A percentile compares a stretch with the other conserved stretches of the same genome.
Evolutionary conservation across 805 yeast genomes (phyloP).

Genomic region (Blastobotrys terrestris): DNA sequence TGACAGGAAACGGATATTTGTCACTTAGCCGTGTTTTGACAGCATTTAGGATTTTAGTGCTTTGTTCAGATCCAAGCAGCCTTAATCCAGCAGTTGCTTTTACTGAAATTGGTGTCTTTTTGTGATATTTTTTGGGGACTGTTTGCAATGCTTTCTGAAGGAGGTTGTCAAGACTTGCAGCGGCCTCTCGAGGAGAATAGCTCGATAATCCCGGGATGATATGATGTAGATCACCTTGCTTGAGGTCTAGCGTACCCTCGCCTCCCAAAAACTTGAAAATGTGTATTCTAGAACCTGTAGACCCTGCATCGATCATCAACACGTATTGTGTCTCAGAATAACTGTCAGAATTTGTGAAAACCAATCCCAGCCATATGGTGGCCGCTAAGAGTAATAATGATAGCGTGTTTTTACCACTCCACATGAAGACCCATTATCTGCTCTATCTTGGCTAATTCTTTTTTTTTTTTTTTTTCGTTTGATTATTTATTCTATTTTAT

Average conservation of each 20-base stretch:
- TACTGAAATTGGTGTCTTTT: conserved; percentile 89
- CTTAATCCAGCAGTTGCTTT: conserved; percentile 98
- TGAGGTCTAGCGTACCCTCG: conserved; percentile 67
- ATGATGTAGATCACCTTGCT: conserved; percentile 78
- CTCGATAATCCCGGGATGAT: conserved; percentile 85
- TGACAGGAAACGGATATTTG: conserved; percentile 89
- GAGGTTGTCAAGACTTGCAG: conserved; percentile 75
- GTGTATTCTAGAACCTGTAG: conserved; percentile 92
- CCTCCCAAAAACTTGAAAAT: conserved; percentile 71
- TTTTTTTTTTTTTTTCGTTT: not conserved
- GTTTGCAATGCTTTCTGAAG: conserved; percentile 64
- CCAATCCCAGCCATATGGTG: not conserved
- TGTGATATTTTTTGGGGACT: conserved; percentile 63
- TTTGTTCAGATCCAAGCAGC: conserved; percentile 68
- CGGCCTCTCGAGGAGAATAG: conserved; percentile 75
- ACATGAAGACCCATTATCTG: not conserved
- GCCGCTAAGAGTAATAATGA: not conserved
- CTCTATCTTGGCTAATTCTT: not conserved
- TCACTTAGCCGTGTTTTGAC: conserved; percentile 51
- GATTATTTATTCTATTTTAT: no score
- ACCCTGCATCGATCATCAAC: conserved; percentile 94
- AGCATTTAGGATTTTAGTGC: conserved; percentile 63
- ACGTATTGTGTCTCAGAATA: conserved; percentile 42
- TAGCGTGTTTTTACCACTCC: not conserved
- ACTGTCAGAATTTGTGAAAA: not conserved